Conservation (phyloP, 768 basidiomycete species). For the Auriculariales sp. region DNA sequence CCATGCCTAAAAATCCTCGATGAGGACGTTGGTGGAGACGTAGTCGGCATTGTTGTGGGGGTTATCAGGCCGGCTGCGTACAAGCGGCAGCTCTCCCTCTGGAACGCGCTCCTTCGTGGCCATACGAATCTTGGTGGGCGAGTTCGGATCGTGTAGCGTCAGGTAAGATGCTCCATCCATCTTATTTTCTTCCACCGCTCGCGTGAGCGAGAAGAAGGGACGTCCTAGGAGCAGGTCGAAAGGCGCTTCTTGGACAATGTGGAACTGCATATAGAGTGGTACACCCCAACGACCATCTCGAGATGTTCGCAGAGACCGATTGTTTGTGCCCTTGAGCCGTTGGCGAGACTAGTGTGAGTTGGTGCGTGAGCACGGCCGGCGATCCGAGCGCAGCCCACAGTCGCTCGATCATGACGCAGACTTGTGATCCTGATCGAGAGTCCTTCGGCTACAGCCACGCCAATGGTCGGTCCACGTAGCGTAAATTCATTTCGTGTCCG, state of each 20-base stretch:
- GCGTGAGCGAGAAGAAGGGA: slow-evolving; percentile 4
- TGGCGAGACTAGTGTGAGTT: not conserved
- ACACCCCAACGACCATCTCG: slow-evolving; percentile 1
- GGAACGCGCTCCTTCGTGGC: not conserved
- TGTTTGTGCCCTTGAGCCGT: not conserved
- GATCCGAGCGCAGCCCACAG: not conserved
- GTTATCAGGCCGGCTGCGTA: no score
- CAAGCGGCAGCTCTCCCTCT: no score
- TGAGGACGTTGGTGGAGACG: not conserved
- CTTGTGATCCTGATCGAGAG: not conserved
- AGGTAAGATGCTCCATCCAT: not conserved
- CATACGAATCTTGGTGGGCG: not conserved
- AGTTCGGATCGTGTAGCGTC: not conserved
- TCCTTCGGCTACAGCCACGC: not conserved
- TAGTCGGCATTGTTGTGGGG: no score
- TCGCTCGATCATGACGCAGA: not conserved
- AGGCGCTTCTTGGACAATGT: slow-evolving; percentile 8
- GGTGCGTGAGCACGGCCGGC: not conserved
- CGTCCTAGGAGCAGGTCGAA: slow-evolving; percentile 6
- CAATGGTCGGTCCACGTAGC: not conserved
- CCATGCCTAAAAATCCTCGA: not conserved
- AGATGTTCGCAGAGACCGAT: not conserved
- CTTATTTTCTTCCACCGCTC: not conserved
- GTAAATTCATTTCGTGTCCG: not conserved
- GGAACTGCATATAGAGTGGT: slow-evolving; percentile 3